phyloP scores from a whole-genome alignment of 352 stramenopile species.

The Phytopythium montanum region DNA sequence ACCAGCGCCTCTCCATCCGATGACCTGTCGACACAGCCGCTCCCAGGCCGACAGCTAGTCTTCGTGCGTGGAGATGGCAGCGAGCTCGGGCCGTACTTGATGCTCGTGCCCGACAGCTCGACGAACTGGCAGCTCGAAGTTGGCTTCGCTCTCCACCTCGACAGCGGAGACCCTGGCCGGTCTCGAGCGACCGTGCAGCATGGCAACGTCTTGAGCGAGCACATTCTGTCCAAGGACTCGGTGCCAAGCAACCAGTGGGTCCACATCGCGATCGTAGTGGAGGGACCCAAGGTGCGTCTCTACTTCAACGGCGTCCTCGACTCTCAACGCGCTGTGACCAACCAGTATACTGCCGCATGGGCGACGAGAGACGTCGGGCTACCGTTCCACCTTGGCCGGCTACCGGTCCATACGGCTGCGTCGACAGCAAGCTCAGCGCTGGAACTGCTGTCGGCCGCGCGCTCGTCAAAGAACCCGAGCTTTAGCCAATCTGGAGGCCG shows the following conservation, averaged over 20 bases:
- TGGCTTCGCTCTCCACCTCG: constrained; percentile 27
- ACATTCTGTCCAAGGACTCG: constrained; percentile 69
- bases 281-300: constrained; percentile 83
- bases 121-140: constrained; percentile 59
- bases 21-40: not conserved
- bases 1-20: not conserved
- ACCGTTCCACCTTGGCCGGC: constrained; percentile 53
- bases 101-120: constrained; percentile 40
- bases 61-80: constrained; percentile 62
- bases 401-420: not conserved
- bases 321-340: constrained; percentile 60
- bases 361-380: constrained; percentile 31
- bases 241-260: constrained; percentile 71
- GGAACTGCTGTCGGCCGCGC: constrained; percentile 15
- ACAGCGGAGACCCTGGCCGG: not conserved
- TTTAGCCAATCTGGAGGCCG: constrained; percentile 1
- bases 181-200: not conserved
- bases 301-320: constrained; percentile 91
- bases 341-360: constrained; percentile 24
- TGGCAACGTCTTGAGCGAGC: constrained; percentile 30
- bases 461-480: constrained; percentile 13
- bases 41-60: constrained; percentile 46
- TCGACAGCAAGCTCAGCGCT: constrained; percentile 8
- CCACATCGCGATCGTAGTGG: constrained; percentile 84
- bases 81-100: constrained; percentile 62